Base-by-base conservation (phyloP, 805 yeast species). In the Kluyveromyces wickerhamii region DNA sequence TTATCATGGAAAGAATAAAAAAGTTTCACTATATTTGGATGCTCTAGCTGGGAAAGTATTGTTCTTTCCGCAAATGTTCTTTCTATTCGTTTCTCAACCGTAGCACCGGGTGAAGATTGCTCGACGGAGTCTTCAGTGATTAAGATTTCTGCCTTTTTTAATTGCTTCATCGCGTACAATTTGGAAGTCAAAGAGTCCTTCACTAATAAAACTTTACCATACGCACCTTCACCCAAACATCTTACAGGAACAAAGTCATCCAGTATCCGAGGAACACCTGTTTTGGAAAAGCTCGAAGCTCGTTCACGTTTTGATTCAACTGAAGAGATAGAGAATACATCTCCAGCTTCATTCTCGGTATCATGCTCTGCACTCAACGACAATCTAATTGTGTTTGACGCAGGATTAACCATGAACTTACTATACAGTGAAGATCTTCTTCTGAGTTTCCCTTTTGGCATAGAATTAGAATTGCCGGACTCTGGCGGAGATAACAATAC, bases 161-260 rank as follows among this genome's bases (percentile, higher is more conserved):
- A 62, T 47, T 86, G 94, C 52, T 86, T 86, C 66, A 84, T 92
- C 0, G 96, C 96, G 59, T 72, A 87, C 8, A 86, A 58, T 44
- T 71, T 71, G 0, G 79, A 79, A 0, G 83, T 72, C 15, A 60
- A 42, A 34, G 56, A 64, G 51, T 86, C 87, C 32, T 75, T 72
- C 1, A 86, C 95, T 15, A 86, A 60, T 7, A 83, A 60, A 3
- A 86, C 96, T 52, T 83, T 85, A 3, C 96, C 95, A 46, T 82
- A 86, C 2, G 95, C 86, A 3, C 96, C 96, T 34, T 77, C 72
- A 0, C 96, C 96, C 5, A 86, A 63, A 0, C 85, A 92, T 44
- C 74, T 79, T 5, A 87, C 57, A 2, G 83, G 81, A 45, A 71
- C 76, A 48, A 87, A 86, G 51, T 86, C 94, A 4, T 48, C 32